Conservation (phyloP, 371 early-diverging fungal genomes). For the Syncephalastrum monosporum region DNA sequence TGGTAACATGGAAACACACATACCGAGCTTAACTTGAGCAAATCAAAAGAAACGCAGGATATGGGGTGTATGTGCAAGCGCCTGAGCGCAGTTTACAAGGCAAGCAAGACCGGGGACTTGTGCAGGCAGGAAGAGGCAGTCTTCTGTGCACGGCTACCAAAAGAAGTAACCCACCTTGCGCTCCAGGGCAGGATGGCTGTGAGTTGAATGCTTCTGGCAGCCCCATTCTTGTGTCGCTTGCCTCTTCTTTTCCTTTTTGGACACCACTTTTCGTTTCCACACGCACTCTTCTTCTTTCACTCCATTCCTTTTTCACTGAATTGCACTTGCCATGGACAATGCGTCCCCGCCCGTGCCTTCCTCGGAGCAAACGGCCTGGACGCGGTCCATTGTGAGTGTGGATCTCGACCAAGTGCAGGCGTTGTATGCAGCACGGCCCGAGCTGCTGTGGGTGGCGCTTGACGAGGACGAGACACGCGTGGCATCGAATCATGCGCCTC, state of each 20-base stretch:
- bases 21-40: too few relatives aligned
- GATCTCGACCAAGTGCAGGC: conserved; percentile 20
- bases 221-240: conserved; percentile 7
- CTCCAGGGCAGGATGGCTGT: too few relatives aligned
- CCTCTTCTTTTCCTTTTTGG: conserved; percentile 12
- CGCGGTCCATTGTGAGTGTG: conserved; percentile 25
- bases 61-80: too few relatives aligned
- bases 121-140: too few relatives aligned
- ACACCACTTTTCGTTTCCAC: conserved; percentile 6
- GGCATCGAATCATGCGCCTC: conserved; percentile 14
- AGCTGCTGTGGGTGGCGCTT: conserved; percentile 35
- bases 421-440: conserved; percentile 23
- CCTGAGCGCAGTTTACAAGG: too few relatives aligned
- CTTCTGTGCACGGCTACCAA: background rate
- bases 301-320: conserved; percentile 10
- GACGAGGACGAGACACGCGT: conserved; percentile 16
- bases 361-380: conserved; percentile 29
- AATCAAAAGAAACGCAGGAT: too few relatives aligned
- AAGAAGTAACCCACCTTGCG: background rate
- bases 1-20: too few relatives aligned
- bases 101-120: too few relatives aligned
- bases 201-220: background rate
- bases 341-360: conserved; percentile 9
- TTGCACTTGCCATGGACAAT: conserved; percentile 10
- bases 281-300: conserved; percentile 6